Evolutionary conservation across 148 eudicot species (phyloP).

Genomic region (Chenopodium album): DNA sequence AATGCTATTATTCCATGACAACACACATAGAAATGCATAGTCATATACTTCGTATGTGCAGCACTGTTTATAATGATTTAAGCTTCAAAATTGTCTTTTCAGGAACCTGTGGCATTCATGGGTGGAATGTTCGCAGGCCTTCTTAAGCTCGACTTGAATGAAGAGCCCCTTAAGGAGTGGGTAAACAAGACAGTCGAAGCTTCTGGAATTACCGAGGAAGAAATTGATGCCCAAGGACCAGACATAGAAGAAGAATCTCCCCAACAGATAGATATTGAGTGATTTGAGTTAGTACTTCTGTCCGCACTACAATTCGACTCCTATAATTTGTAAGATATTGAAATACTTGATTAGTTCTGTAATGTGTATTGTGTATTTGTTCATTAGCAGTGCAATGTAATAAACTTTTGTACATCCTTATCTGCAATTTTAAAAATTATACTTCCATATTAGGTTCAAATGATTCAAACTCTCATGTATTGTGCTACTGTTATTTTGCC

Average conservation of each 20-base stretch:
- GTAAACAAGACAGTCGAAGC: conserved; percentile 74
- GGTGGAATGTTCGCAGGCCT: conserved; percentile 94
- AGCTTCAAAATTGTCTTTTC: conserved; percentile 1
- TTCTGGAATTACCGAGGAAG: conserved; percentile 66
- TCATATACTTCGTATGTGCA: neutral
- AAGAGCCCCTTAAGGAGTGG: conserved; percentile 94
- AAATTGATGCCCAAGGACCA: conserved; percentile 29
- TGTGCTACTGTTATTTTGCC: no score
- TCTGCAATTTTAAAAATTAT: neutral
- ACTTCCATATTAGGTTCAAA: neutral
- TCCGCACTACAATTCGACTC: neutral
- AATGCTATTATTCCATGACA: neutral
- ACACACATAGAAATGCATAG: neutral
- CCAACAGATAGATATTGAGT: conserved; percentile 78
- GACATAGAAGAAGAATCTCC: conserved; percentile 50
- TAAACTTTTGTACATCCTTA: neutral
- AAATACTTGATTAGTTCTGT: neutral
- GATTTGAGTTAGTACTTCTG: conserved; percentile 12
- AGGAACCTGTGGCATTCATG: conserved; percentile 95
- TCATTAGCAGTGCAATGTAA: neutral
- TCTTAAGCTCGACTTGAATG: conserved; percentile 87
- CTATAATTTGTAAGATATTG: neutral
- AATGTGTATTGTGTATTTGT: neutral
- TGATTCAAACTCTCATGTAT: no score
- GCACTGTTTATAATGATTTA: neutral